Conservation (phyloP, 1,284 basidiomycete species). For the Cerrena zonata region DNA sequence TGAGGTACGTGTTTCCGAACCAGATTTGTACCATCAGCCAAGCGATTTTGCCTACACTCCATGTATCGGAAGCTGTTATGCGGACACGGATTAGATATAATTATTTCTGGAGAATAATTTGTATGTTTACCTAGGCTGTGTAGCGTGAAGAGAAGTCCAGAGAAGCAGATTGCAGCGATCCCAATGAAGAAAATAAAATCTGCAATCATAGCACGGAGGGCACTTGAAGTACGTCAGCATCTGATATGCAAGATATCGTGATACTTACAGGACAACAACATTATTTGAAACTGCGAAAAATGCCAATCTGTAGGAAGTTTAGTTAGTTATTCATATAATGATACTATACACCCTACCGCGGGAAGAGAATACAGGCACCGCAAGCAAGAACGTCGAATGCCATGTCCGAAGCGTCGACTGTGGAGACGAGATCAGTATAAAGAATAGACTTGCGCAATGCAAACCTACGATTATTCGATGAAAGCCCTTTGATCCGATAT, state of each 20-base stretch:
- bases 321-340: neutral
- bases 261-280: slow-evolving; percentile 69
- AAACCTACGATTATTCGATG: slow-evolving; percentile 46
- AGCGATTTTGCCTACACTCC: slow-evolving; percentile 66
- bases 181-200: slow-evolving; percentile 83
- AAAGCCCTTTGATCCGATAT: slow-evolving; percentile 63
- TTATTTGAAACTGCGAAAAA: slow-evolving; percentile 84
- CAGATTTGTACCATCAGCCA: slow-evolving; percentile 82
- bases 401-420: slow-evolving; percentile 54
- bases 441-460: slow-evolving; percentile 33
- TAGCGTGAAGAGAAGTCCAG: slow-evolving; percentile 78
- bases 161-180: slow-evolving; percentile 80
- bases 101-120: neutral
- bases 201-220: slow-evolving; percentile 66
- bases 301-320: slow-evolving; percentile 47
- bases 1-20: slow-evolving; percentile 76
- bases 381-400: slow-evolving; percentile 81
- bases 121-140: slow-evolving; percentile 58
- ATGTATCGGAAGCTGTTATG: slow-evolving; percentile 40
- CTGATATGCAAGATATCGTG: slow-evolving; percentile 10
- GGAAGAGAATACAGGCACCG: slow-evolving; percentile 83
- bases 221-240: slow-evolving; percentile 36
- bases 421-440: neutral
- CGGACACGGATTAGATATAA: slow-evolving; percentile 10
- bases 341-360: slow-evolving; percentile 43